Conservation (phyloP, 179 eudicot genomes). For the Sideroxylon spinosum region DNA sequence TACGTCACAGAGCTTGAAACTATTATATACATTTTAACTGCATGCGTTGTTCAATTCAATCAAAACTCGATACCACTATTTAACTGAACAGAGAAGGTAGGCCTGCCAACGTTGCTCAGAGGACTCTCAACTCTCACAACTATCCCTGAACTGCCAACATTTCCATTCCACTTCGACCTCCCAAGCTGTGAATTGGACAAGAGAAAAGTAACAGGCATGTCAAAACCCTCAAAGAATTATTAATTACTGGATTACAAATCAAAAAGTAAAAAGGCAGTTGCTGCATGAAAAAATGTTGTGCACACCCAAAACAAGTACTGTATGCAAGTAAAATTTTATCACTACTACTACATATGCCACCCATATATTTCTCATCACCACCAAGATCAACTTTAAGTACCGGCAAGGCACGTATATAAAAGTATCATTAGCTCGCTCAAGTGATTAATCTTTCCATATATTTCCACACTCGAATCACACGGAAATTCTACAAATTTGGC, state of each 20-base stretch:
- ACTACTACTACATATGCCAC: background rate
- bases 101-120: constrained; percentile 55
- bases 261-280: background rate
- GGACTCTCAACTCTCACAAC: constrained; percentile 79
- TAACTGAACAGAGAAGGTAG: constrained; percentile 74
- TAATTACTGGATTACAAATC: background rate
- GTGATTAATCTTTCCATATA: background rate
- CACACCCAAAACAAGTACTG: background rate
- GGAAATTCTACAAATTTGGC: background rate
- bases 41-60: constrained; percentile 13
- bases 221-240: background rate
- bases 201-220: background rate
- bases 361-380: background rate
- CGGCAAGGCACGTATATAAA: background rate
- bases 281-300: background rate
- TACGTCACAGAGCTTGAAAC: background rate
- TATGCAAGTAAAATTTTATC: background rate
- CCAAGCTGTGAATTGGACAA: constrained; percentile 55
- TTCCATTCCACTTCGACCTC: constrained; percentile 96
- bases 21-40: constrained; percentile 33
- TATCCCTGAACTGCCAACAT: constrained; percentile 71
- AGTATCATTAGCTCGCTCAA: background rate
- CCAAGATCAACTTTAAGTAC: background rate
- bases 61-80: constrained; percentile 89
- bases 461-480: background rate